Evolutionary conservation across 2,329 filamentous ascomycete species (phyloP).

Genomic region (Colletotrichum sp.): DNA sequence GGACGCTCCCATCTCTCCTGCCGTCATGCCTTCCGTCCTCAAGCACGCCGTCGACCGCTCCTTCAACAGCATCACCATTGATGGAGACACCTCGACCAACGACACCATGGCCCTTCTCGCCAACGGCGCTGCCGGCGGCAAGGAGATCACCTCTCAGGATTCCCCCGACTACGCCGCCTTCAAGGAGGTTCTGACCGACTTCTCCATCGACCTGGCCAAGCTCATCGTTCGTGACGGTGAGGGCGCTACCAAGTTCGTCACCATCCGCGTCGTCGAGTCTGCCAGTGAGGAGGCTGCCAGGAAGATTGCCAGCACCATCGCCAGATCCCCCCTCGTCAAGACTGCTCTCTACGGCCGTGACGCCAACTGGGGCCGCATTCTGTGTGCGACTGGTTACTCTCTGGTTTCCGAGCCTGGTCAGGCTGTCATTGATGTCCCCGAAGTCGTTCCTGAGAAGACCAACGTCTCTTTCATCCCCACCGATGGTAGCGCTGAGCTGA

Average conservation of each 20-base stretch:
- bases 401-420: slow-evolving; percentile 64
- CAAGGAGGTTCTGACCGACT: slow-evolving; percentile 72
- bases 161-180: slow-evolving; percentile 74
- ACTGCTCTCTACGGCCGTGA: slow-evolving; percentile 96
- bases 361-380: slow-evolving; percentile 97
- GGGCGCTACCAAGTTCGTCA: slow-evolving; percentile 97
- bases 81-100: slow-evolving; percentile 97
- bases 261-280: slow-evolving; percentile 81
- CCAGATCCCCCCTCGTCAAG: slow-evolving; percentile 92
- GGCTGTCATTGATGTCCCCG: slow-evolving; percentile 63
- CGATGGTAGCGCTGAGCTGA: slow-evolving; percentile 78
- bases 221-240: slow-evolving; percentile 96
- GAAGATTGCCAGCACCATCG: slow-evolving; percentile 85
- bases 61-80: slow-evolving; percentile 97
- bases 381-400: slow-evolving; percentile 90
- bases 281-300: slow-evolving; percentile 73
- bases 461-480: slow-evolving; percentile 80
- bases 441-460: slow-evolving; percentile 72
- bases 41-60: slow-evolving; percentile 78
- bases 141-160: slow-evolving; percentile 59
- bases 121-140: slow-evolving; percentile 87
- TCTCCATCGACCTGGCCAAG: slow-evolving; percentile 85
- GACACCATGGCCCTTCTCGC: slow-evolving; percentile 95
- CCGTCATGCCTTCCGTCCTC: slow-evolving; percentile 72
- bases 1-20: slow-evolving; percentile 79